Evolutionary conservation across 2,329 filamentous ascomycete genomes (phyloP).

Genomic region (Colletotrichum eremochloae): DNA sequence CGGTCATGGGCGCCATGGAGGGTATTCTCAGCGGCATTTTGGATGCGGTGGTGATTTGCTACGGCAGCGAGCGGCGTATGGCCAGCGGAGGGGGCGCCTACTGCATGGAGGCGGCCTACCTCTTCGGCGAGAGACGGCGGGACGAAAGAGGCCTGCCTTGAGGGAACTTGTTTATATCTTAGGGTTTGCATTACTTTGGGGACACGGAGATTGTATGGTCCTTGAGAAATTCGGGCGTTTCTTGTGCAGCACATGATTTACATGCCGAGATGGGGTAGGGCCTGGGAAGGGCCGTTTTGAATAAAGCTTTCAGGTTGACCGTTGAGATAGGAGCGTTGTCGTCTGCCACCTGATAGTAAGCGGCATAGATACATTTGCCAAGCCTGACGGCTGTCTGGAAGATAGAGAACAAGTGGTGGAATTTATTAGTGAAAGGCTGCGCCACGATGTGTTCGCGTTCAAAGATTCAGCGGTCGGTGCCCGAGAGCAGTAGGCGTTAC

Average conservation of each 20-base stretch:
- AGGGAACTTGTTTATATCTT: conserved; percentile 18
- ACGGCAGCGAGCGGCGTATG: conserved; percentile 87
- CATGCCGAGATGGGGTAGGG: conserved; percentile 29
- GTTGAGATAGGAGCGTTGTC: not conserved
- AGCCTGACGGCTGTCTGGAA: not conserved
- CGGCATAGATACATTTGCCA: not conserved
- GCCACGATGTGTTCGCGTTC: conserved; percentile 29
- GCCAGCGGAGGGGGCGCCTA: conserved; percentile 79
- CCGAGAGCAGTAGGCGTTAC: conserved; percentile 5
- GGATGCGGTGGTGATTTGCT: conserved; percentile 91
- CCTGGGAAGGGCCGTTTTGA: not conserved
- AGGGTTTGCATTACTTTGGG: conserved; percentile 3
- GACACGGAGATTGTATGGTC: conserved; percentile 17
- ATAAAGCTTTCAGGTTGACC: not conserved
- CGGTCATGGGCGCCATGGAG: conserved; percentile 90
- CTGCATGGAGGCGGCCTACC: conserved; percentile 89
- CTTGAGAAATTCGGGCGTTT: conserved; percentile 2
- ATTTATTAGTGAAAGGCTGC: conserved; percentile 13
- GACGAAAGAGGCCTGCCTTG: conserved; percentile 49
- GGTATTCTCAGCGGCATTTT: conserved; percentile 88
- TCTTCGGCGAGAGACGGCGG: conserved; percentile 79
- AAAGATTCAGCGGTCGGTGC: not conserved
- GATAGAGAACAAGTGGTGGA: not conserved
- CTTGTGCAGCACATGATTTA: conserved; percentile 9
- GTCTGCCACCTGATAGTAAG: not conserved